These are phyloP conservation scores for Hyaloperonospora brassicae DNA, from an alignment of 352 stramenopile species.

Conservation along the genomic window DNA sequence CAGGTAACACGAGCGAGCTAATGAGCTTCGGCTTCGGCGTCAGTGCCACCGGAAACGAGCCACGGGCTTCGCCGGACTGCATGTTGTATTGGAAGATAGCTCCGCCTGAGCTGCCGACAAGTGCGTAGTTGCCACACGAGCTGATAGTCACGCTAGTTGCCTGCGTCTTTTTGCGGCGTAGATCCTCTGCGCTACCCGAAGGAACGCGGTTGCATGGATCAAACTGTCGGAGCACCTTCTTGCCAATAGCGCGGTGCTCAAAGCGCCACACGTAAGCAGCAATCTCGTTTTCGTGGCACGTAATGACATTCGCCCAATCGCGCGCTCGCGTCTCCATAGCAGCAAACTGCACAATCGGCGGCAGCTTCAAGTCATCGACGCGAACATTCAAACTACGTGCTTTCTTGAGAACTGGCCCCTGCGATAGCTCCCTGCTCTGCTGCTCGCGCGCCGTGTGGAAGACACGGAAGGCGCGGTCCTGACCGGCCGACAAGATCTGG, in stretches of 20 bases:
- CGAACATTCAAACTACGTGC: slow-evolving; percentile 83
- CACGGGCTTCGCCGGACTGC: slow-evolving; percentile 88
- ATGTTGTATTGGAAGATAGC: slow-evolving; percentile 94
- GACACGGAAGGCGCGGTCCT: slow-evolving; percentile 86
- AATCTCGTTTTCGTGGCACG: slow-evolving; percentile 89
- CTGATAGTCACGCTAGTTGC: slow-evolving; percentile 69
- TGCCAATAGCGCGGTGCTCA: slow-evolving; percentile 87
- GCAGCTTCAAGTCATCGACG: slow-evolving; percentile 85
- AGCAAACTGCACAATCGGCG: slow-evolving; percentile 87
- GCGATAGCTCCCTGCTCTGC: slow-evolving; percentile 86
- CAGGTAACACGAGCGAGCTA: slow-evolving; percentile 52
- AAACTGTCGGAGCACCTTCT: slow-evolving; percentile 88
- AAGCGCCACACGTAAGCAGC: slow-evolving; percentile 94
- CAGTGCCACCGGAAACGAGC: slow-evolving; percentile 83
- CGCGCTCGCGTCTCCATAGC: slow-evolving; percentile 83
- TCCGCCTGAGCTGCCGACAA: slow-evolving; percentile 89
- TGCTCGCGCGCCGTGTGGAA: slow-evolving; percentile 88
- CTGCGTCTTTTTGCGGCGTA: slow-evolving; percentile 56
- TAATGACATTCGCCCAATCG: slow-evolving; percentile 92
- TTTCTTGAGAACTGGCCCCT: slow-evolving; percentile 88
- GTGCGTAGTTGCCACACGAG: slow-evolving; percentile 91
- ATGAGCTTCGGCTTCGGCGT: slow-evolving; percentile 63
- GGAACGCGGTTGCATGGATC: slow-evolving; percentile 61
- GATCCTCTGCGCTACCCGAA: slow-evolving; percentile 47
- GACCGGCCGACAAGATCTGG: slow-evolving; percentile 86